Base-by-base conservation (phyloP, 139 green algal genomes). In the Coelastrella sp. region DNA sequence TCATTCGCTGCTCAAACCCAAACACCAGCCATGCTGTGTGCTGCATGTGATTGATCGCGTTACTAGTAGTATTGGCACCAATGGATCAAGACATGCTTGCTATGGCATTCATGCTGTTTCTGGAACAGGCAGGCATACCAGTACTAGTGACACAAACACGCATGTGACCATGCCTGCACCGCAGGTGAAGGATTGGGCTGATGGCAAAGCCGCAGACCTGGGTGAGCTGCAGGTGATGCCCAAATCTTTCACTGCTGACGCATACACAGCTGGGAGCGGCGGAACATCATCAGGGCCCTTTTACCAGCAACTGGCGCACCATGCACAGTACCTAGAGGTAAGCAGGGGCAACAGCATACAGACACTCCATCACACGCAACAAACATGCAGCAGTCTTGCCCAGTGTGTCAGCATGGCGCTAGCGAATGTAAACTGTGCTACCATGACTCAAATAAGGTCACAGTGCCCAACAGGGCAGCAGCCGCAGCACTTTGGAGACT, bases 181-280 rank as follows among this genome's bases (percentile, higher is more conserved):
- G 6, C 59, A 90, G 85, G 85, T 90, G 10, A 90, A 90, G 68
- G 85, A 90, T 15, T 90, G 85, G 85, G 85, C 85, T 6, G n/a
- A 74, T 75, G 85, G 74, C 59, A 63, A 76, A 10, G 85, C 85
- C 19, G 58, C 73, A 24, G 85, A 90, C 17, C 27, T 90, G 27
- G 85, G 85, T 15, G 85, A 90, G 24, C 85, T 90, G 24, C 85
- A 90, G 12, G 73, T 90, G 24, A 11, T 75, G 60, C 35, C 65
- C 22, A 35, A 68, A 25, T 22, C 35, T 11, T 24, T 14, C 84
- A 81, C 68, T n/a, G 84, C 20, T 9, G 61, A 60, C 19, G 59
- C 68, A 56, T 57, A 25, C n/a, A 59, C 84, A 82, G 68, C 84
- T 68, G 84, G 84, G 6, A 8, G 27, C 25, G 35, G 6, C 4